Base-by-base conservation (phyloP, 1,139 yeast genomes). In the Candida frijolesensis region DNA sequence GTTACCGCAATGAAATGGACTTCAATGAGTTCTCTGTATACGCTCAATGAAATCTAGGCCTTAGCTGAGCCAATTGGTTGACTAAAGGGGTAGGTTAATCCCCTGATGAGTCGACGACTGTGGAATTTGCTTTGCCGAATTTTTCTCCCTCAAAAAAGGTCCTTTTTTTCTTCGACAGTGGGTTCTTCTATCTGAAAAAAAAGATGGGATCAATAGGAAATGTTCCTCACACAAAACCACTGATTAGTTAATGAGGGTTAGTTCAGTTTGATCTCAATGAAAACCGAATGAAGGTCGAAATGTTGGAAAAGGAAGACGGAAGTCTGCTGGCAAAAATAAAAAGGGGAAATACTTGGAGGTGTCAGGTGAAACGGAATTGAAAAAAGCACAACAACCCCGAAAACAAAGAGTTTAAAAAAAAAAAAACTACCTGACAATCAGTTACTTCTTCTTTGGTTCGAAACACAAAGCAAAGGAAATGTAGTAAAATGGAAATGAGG, bases 141-240 rank as follows among this genome's bases (percentile, higher is more conserved):
- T 38, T 38, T 38, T 14, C n/a, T 38, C 42, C 42, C 42, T 38
- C 42, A 38, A 16, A 38, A 38, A 38, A 32, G 42, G 11, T 30
- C 16, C 22, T 11, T 38, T 16, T 18, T 12, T 35, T 34, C 38
- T 14, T 14, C 38, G 3, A 15, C 19, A 14, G 14, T 14, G 14
- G 41, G 12, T 7, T 37, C 15, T 37, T 37, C 19, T 19, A 16
- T 2, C 8, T 18, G 38, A 18, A 14, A 22, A 11, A 11, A 37
- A 37, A 12, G 18, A 37, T 15, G 11, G 18, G 18, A 11, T 15
- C 38, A 16, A 16, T 14, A 10, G 15, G 38, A 16, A 14, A 34
- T 4, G 15, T 25, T 34, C 38, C 38, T 16, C 38, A 7, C 19
- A 14, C 38, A 34, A 34, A 34, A 4, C 19, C 38, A 34, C 38